These are phyloP conservation scores for Glaciozyma martinii DNA, from an alignment of 768 basidiomycete species.

Conservation along the genomic window DNA sequence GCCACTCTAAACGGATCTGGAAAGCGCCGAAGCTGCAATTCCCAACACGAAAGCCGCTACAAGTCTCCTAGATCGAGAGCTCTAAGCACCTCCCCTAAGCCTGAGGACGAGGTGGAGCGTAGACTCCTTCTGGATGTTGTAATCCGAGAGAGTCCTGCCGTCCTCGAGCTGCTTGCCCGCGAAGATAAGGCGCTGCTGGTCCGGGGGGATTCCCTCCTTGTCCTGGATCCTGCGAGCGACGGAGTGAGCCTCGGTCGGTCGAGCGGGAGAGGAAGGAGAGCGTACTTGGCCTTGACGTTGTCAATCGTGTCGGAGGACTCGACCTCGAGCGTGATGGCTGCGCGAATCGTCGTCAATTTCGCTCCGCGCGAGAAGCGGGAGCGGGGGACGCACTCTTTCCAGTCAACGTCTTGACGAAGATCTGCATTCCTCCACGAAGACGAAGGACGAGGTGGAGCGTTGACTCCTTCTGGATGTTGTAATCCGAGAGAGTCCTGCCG, in stretches of 20 bases:
- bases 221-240: no score
- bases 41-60: no score
- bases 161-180: conserved; percentile 88
- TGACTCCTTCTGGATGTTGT: conserved; percentile 73
- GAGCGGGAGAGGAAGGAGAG: no score
- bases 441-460: conserved; percentile 91
- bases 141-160: conserved; percentile 78
- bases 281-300: conserved; percentile 57
- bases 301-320: conserved; percentile 86
- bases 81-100: conserved; percentile 77
- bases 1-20: no score
- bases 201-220: conserved; percentile 86
- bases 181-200: conserved; percentile 80
- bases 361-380: conserved; percentile 72
- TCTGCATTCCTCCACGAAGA: conserved; percentile 66
- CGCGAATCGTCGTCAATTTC: conserved; percentile 75
- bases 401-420: conserved; percentile 48
- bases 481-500: conserved; percentile 48
- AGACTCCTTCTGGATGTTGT: conserved; percentile 73
- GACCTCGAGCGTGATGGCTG: conserved; percentile 91
- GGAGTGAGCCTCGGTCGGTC: no score
- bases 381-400: conserved; percentile 92
- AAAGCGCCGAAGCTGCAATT: no score
- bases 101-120: conserved; percentile 88
- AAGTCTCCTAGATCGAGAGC: no score